Percentiles rank a stretch among this genome's conserved stretches.
phyloP scores from a whole-genome alignment of 139 green algal genomes.

The Chlorella sorokiniana region DNA sequence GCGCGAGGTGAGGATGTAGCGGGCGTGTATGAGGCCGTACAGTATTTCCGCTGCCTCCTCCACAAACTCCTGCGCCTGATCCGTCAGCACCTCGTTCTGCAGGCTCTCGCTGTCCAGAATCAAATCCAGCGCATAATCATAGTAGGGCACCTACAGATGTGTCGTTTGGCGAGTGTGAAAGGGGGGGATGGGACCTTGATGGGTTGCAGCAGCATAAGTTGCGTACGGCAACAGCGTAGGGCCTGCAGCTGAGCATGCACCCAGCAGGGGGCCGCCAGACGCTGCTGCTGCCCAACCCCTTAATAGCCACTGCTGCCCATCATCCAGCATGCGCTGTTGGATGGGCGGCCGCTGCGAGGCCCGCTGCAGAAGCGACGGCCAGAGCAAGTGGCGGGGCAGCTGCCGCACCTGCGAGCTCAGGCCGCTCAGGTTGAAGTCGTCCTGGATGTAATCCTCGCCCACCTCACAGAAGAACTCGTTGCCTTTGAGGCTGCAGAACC shows the following conservation, averaged over 20 bases:
- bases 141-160: conserved; percentile 90
- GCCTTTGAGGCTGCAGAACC: conserved; percentile 90
- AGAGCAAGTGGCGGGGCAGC: too few species aligned
- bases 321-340: neutral
- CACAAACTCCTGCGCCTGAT: conserved; percentile 89
- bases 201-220: too few species aligned
- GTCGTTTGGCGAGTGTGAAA: neutral
- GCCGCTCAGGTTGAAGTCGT: conserved; percentile 97
- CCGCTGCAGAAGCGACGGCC: too few species aligned
- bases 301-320: neutral
- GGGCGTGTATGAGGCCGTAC: conserved; percentile 97
- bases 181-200: neutral
- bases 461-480: conserved; percentile 94
- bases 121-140: conserved; percentile 96
- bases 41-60: conserved; percentile 95
- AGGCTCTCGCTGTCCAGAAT: conserved; percentile 92
- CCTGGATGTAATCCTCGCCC: conserved; percentile 97
- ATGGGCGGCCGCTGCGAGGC: too few species aligned
- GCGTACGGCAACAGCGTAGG: too few species aligned
- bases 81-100: conserved; percentile 77
- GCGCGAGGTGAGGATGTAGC: conserved; percentile 90
- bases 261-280: too few species aligned
- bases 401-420: conserved; percentile 71
- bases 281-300: too few species aligned
- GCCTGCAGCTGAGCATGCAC: too few species aligned